A percentile compares a stretch with the other conserved stretches of the same genome.
These are phyloP conservation scores for Phylloporus sp. DNA, from an alignment of 768 basidiomycete genomes.

Conservation along the genomic window DNA sequence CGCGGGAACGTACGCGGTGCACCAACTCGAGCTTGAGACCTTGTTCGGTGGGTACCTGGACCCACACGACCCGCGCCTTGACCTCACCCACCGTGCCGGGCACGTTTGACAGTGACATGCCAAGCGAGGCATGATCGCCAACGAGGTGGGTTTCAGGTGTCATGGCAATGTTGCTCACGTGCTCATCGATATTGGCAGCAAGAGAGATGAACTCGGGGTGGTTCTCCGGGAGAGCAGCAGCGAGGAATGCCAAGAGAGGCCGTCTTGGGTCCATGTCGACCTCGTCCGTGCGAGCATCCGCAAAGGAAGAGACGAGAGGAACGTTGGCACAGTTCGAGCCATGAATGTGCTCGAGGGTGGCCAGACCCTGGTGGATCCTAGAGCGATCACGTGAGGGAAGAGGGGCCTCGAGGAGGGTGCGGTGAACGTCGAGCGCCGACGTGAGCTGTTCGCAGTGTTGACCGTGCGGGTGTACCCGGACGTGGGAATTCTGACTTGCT, in stretches of 20 bases:
- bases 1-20: conserved; percentile 33
- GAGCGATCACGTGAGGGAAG: conserved; percentile 10
- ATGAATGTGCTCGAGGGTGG: conserved; percentile 42
- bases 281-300: conserved; percentile 23
- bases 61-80: conserved; percentile 73
- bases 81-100: conserved; percentile 80
- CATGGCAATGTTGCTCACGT: conserved; percentile 48
- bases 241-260: conserved; percentile 76
- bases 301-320: conserved; percentile 7
- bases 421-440: conserved; percentile 30
- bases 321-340: conserved; percentile 57
- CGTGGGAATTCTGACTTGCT: conserved; percentile 27
- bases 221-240: conserved; percentile 58
- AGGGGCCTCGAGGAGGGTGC: conserved; percentile 26
- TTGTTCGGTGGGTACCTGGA: conserved; percentile 72
- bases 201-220: conserved; percentile 40
- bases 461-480: conserved; percentile 44
- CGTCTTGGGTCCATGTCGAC: conserved; percentile 39
- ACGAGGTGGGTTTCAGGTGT: conserved; percentile 43
- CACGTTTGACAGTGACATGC: conserved; percentile 38
- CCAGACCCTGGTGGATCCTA: conserved; percentile 14
- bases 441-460: conserved; percentile 49
- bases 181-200: conserved; percentile 45
- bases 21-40: conserved; percentile 68
- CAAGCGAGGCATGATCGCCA: conserved; percentile 39